phyloP scores from a whole-genome alignment of 2,329 filamentous ascomycete species.

The Tolypocladium capitatum region DNA sequence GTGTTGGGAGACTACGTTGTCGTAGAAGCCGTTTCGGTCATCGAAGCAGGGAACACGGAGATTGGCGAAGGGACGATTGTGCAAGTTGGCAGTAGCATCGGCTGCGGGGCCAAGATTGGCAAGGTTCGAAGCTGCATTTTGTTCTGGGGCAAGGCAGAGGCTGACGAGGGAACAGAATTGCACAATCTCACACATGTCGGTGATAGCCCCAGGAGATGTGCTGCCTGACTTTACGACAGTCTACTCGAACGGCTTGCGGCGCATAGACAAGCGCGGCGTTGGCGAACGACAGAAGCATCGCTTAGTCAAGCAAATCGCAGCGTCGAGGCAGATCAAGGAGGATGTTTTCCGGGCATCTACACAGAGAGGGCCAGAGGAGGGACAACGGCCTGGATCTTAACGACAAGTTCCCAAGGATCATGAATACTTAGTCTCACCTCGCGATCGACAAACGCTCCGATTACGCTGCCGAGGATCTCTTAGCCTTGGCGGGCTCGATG shows the following conservation, averaged over 20 bases:
- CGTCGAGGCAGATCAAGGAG: too few relatives aligned
- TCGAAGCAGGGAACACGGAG: conserved; percentile 50
- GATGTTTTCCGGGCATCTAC: too few relatives aligned
- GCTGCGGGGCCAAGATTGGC: conserved; percentile 47
- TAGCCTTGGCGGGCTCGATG: too few relatives aligned
- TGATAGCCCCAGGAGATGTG: conserved; percentile 41
- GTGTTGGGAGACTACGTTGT: conserved; percentile 47
- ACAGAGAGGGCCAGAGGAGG: too few relatives aligned
- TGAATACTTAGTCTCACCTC: too few relatives aligned
- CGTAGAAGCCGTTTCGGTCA: conserved; percentile 42
- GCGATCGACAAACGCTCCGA: too few relatives aligned
- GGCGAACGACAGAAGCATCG: conserved; percentile 50
- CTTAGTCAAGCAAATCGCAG: conserved; percentile 54
- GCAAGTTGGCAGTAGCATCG: conserved; percentile 46
- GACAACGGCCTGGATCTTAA: too few relatives aligned
- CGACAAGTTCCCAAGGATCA: too few relatives aligned
- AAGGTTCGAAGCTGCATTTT: conserved; percentile 32
- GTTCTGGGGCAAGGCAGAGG: not conserved
- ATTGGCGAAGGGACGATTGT: conserved; percentile 48
- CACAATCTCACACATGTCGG: conserved; percentile 53
- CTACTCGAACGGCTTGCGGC: conserved; percentile 48
- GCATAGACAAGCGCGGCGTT: conserved; percentile 46
- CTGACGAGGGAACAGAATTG: conserved; percentile 37
- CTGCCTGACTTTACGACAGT: conserved; percentile 57
- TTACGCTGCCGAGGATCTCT: too few relatives aligned